Percentiles rank a stretch among this genome's conserved stretches.
Conservation (phyloP, 73 alveolate genomes). For the Uronychia setigera region DNA sequence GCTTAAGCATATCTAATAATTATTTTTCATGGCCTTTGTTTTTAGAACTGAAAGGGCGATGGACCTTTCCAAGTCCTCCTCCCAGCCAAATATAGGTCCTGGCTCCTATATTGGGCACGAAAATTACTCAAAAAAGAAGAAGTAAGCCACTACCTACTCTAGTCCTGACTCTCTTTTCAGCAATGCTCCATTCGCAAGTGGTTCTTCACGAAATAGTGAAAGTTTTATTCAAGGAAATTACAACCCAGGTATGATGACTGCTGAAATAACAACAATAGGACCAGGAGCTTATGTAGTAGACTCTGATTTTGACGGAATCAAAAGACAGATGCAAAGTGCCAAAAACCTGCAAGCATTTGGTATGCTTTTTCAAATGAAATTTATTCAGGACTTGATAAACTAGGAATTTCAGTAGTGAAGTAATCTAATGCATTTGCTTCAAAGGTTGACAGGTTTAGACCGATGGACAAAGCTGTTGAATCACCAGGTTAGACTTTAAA, state of each 20-base stretch:
- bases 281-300: slow-evolving; percentile 34
- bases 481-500: slow-evolving; percentile 32
- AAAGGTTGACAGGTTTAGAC: slow-evolving; percentile 32
- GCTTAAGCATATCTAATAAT: neutral
- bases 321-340: slow-evolving; percentile 35
- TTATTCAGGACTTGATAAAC: slow-evolving; percentile 44
- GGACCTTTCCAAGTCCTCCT: slow-evolving; percentile 17
- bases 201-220: neutral
- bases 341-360: slow-evolving; percentile 19
- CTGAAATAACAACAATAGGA: slow-evolving; percentile 23
- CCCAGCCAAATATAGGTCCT: slow-evolving; percentile 47
- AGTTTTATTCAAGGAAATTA: neutral
- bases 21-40: slow-evolving; percentile 63
- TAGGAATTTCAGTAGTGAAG: slow-evolving; percentile 49
- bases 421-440: slow-evolving; percentile 53
- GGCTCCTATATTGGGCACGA: slow-evolving; percentile 60
- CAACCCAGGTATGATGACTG: neutral
- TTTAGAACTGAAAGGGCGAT: slow-evolving; percentile 54
- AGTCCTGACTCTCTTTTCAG: too few relatives aligned
- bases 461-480: slow-evolving; percentile 26
- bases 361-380: neutral
- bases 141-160: neutral
- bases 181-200: neutral
- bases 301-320: slow-evolving; percentile 37
- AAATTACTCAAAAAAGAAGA: slow-evolving; percentile 8